phyloP scores from a whole-genome alignment of 371 early-diverging fungal genomes.

The Circinella umbellata region DNA sequence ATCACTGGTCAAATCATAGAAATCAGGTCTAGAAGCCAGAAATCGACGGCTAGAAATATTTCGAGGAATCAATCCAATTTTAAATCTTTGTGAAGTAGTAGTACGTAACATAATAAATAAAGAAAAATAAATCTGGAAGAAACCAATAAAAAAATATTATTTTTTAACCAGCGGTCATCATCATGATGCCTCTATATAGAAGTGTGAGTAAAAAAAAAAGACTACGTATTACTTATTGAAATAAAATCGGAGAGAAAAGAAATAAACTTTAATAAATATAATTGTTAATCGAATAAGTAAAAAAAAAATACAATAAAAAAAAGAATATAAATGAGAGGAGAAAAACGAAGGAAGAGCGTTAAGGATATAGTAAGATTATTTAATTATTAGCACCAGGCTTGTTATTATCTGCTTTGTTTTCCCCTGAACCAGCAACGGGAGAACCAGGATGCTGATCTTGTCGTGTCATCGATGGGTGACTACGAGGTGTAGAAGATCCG shows the following conservation, averaged over 20 bases:
- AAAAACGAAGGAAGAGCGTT: background rate
- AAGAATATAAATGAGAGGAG: background rate
- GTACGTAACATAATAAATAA: background rate
- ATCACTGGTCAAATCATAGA: conserved; percentile 62
- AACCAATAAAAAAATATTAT: background rate
- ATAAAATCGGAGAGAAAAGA: too few relatives aligned
- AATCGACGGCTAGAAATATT: background rate
- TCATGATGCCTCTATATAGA: too few relatives aligned
- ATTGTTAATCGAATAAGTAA: background rate
- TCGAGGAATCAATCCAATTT: too few relatives aligned
- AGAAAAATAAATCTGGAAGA: background rate
- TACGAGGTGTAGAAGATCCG: conserved; percentile 13
- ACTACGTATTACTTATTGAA: too few relatives aligned
- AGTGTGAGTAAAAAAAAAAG: too few relatives aligned
- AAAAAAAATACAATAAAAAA: conserved; percentile 4
- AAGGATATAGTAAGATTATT: conserved; percentile 3
- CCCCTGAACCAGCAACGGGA: conserved; percentile 2
- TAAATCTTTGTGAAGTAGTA: too few relatives aligned
- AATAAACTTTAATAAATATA: background rate
- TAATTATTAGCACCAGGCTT: conserved; percentile 1
- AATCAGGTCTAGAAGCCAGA: background rate
- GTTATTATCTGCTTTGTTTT: conserved; percentile 10
- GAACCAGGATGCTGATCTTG: conserved; percentile 25
- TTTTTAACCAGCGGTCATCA: too few relatives aligned
- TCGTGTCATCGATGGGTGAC: conserved; percentile 16